Evolutionary conservation across 2,329 filamentous ascomycete genomes (phyloP).

Genomic region (Cladosporium phlei): DNA sequence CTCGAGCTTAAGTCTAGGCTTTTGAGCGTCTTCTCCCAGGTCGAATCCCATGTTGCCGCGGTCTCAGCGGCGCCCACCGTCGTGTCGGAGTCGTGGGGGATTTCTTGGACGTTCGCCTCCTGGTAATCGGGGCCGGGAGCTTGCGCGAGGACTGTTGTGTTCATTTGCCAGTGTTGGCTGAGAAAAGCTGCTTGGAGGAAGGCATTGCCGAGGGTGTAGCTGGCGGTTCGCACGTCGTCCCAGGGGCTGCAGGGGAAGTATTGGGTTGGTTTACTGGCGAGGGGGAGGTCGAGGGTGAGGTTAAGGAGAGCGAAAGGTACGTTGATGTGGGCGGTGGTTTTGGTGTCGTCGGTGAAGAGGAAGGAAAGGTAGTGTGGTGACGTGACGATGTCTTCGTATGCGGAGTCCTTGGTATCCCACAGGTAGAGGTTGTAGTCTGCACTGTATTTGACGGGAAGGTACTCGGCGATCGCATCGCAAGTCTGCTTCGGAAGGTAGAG

Average conservation of each 20-base stretch:
- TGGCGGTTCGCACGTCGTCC: slow-evolving; percentile 23
- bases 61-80: not conserved
- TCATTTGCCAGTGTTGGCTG: slow-evolving; percentile 35
- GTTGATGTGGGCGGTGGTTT: slow-evolving; percentile 35
- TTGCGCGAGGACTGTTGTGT: slow-evolving; percentile 5
- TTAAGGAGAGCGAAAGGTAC: slow-evolving; percentile 37
- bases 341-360: slow-evolving; percentile 30
- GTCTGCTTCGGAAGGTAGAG: slow-evolving; percentile 27
- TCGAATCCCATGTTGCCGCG: not conserved
- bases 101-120: not conserved
- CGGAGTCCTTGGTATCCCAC: slow-evolving; percentile 27
- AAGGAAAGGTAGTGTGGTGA: slow-evolving; percentile 42
- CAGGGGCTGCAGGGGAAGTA: slow-evolving; percentile 42
- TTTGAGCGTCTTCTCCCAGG: slow-evolving; percentile 1
- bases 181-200: slow-evolving; percentile 48
- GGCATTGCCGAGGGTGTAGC: slow-evolving; percentile 39
- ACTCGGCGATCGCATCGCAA: slow-evolving; percentile 26
- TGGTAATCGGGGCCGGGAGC: slow-evolving; percentile 4
- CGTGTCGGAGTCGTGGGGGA: not conserved
- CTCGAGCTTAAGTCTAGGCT: not conserved
- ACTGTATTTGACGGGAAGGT: slow-evolving; percentile 27
- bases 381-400: slow-evolving; percentile 36
- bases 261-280: slow-evolving; percentile 31
- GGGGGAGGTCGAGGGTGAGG: slow-evolving; percentile 37
- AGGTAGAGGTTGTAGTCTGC: slow-evolving; percentile 22